Evolutionary conservation across 768 basidiomycete genomes (phyloP), one percentile per base, ranked within the genome.

Genomic region (Krasilnikovozyma curviuscula): DNA sequence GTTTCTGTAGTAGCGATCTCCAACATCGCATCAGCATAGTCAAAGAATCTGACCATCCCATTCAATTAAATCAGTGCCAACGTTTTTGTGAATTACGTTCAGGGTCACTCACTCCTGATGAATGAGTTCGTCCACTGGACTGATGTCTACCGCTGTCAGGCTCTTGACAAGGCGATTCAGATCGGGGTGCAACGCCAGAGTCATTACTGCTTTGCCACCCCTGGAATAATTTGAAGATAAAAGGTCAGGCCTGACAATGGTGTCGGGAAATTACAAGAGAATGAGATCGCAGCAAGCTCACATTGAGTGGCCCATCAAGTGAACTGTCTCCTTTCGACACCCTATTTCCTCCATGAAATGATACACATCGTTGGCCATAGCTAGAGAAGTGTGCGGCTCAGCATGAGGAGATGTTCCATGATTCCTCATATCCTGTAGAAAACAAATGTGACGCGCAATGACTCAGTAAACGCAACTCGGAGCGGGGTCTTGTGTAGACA

Each of bases 291-390:
- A 3, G 3, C 19, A 21, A 1, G 8, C 79, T 46, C 55, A 85
- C 86, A 91, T 88, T 3, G 85, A 89, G 61, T 91, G 88, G 0
- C 88, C 88, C 3, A 91, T 67, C 4, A 93, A 69, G 2, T 81
- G 74, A 16, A 88, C 71, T 16, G 78, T 67, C 2, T 67, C 66
- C 33, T 55, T 28, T 9, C 38, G 45, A 21, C 64, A 52, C 12
- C 67, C 66, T 40, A 74, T 71, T 30, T 68, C 65, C 16, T 66
- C 57, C 49, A 81, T 71, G 58, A 86, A 84, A 38, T 73, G 67
- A 1, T 77, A 63, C 10, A 91, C 73, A 56, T 93, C 88, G 4
- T 66, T 64, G 0, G 83, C 83, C 83, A 91, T n/a, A n/a, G 77
- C 71, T 9, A 66, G 60, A 61, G 89, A 89, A 13, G 73, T 76